These are phyloP conservation scores for Dalbergia oliveri DNA, from an alignment of 306 rosid species.

Conservation along the genomic window DNA sequence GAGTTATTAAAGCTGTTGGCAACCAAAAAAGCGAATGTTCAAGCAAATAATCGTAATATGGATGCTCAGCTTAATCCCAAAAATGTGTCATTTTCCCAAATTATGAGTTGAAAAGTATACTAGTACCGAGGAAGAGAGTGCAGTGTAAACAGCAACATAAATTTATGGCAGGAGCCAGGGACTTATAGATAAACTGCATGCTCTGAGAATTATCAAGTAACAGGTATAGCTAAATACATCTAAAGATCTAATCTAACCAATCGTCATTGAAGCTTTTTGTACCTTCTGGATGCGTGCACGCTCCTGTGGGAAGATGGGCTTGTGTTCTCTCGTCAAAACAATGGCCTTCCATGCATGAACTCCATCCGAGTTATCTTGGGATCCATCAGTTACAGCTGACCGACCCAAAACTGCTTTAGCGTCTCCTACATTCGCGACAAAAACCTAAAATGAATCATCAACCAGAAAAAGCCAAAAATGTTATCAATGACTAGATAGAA, in stretches of 20 bases:
- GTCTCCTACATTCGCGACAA: slow-evolving; percentile 87
- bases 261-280: slow-evolving; percentile 42
- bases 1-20: slow-evolving; percentile 20
- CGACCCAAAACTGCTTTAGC: slow-evolving; percentile 95
- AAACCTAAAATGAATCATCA: slow-evolving; percentile 62
- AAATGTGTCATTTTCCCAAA: slow-evolving; percentile 19
- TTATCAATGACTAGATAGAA: slow-evolving; percentile 4
- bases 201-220: slow-evolving; percentile 28
- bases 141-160: slow-evolving; percentile 29
- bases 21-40: neutral
- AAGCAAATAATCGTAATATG: neutral
- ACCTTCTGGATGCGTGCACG: slow-evolving; percentile 93
- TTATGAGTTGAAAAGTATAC: neutral
- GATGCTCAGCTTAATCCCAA: slow-evolving; percentile 6
- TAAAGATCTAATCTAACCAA: slow-evolving; percentile 27
- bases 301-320: slow-evolving; percentile 88
- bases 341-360: slow-evolving; percentile 72
- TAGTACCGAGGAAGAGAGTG: neutral
- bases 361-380: slow-evolving; percentile 56
- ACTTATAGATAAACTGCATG: slow-evolving; percentile 27
- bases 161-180: slow-evolving; percentile 2
- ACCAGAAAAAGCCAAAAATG: slow-evolving; percentile 14
- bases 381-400: slow-evolving; percentile 58
- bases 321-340: slow-evolving; percentile 92
- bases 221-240: slow-evolving; percentile 15